Evolutionary conservation across 2,329 filamentous ascomycete species (phyloP), one percentile per base, ranked within the genome.

Genomic region (Lecanosticta acicola): DNA sequence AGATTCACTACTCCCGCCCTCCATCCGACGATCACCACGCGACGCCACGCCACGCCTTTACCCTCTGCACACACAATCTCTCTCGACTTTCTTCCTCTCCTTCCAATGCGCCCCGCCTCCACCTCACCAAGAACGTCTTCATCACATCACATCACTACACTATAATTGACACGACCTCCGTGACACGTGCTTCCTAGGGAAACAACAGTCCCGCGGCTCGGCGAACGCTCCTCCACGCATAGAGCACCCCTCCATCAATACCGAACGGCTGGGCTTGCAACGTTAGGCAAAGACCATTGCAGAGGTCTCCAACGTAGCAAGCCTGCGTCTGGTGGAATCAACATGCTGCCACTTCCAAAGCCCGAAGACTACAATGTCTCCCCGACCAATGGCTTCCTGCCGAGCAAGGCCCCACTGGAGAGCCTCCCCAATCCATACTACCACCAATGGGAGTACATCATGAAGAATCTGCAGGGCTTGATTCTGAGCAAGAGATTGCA

Each of bases 401-500:
- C 93, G 1, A 75, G 85, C 51, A 81, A 87, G 54, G 71, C 85
- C 29, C 93, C 93, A 34, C 74, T 97, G 53, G 82, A 87, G 51
- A 73, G 80, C 45, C 80, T 98, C 11, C 85, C 89, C 8, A 86
- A 96, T 62, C 79, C 85, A 2, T 97, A 96, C 73, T 98, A 97
- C 69, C 83, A 86, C 67, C 87, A 88, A 63, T 98, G 93, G 93
- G 93, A 98, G 70, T 80, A 84, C 37, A 78, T 96, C 40, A 80
- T 84, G 26, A 79, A 83, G 56, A 96, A 95, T 62, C 76, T 98
- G 21, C 93, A 96, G 69, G 81, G 83, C 10, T 74, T 97, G 49
- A 82, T 97, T 41, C 77, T 96, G 46, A 94, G 84, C 68, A 87
- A 85, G 66, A 83, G 90, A 50, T 74, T 98, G 53, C 83, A 88